A percentile compares a stretch with the other conserved stretches of the same genome.
phyloP scores from a whole-genome alignment of 768 basidiomycete genomes.

The Trametes elegans region DNA sequence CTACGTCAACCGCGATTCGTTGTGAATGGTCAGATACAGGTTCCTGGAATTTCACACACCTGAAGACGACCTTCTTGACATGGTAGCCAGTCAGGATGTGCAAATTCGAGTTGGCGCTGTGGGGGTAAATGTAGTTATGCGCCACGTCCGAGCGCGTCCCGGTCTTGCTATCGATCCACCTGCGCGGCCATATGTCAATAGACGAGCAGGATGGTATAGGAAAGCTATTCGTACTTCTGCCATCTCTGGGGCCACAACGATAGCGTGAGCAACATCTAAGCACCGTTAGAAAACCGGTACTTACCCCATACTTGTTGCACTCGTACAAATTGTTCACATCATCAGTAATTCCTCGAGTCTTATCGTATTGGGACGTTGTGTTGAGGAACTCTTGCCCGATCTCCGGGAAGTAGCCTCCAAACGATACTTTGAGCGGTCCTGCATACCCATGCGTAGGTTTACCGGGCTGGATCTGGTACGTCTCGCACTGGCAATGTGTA shows the following conservation, averaged over 20 bases:
- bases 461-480: slow-evolving; percentile 30
- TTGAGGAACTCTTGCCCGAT: slow-evolving; percentile 47
- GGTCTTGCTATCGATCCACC: slow-evolving; percentile 52
- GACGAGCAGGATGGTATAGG: neutral
- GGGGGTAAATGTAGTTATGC: slow-evolving; percentile 38
- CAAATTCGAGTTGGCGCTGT: slow-evolving; percentile 21
- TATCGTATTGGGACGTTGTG: slow-evolving; percentile 47
- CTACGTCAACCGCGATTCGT: slow-evolving; percentile 33
- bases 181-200: no score
- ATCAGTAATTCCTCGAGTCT: slow-evolving; percentile 20
- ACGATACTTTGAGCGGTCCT: slow-evolving; percentile 38
- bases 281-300: neutral
- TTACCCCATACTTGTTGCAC: slow-evolving; percentile 28
- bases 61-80: slow-evolving; percentile 38
- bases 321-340: slow-evolving; percentile 25
- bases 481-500: slow-evolving; percentile 25
- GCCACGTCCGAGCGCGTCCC: slow-evolving; percentile 61
- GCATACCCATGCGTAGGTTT: slow-evolving; percentile 36
- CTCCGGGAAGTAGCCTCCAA: slow-evolving; percentile 37
- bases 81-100: slow-evolving; percentile 34
- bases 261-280: neutral
- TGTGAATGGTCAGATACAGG: neutral
- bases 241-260: slow-evolving; percentile 39
- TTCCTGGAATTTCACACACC: no score
- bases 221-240: slow-evolving; percentile 43